These are phyloP conservation scores for Pythium dissotocum DNA, from an alignment of 352 stramenopile genomes.

Conservation along the genomic window DNA sequence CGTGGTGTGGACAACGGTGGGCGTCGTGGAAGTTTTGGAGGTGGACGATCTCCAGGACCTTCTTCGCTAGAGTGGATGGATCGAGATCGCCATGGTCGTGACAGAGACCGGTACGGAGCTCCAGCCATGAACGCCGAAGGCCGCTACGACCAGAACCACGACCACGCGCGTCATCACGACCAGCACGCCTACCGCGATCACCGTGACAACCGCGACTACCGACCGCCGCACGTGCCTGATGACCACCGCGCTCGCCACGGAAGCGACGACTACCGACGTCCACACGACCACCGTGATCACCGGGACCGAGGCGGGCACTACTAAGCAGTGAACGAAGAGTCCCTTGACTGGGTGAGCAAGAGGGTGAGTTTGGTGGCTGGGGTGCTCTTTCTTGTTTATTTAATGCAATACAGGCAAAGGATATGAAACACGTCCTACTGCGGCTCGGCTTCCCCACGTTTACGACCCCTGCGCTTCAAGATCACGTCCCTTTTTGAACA, in stretches of 20 bases:
- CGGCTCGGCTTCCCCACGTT: not conserved
- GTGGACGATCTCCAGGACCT: slow-evolving; percentile 6
- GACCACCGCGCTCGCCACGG: not conserved
- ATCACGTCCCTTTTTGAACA: slow-evolving; percentile 79
- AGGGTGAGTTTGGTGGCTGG: not conserved
- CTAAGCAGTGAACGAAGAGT: not conserved
- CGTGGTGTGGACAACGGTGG: too few relatives aligned
- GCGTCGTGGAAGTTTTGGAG: not conserved
- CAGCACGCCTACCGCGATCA: not conserved
- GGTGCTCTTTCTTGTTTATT: slow-evolving; percentile 3
- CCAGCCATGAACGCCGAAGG: not conserved
- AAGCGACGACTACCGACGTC: not conserved
- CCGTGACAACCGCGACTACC: slow-evolving; percentile 6
- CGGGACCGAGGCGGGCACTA: not conserved
- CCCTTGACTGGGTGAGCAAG: not conserved
- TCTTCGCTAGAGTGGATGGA: not conserved
- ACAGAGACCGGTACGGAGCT: slow-evolving; percentile 1
- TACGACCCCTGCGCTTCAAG: slow-evolving; percentile 34
- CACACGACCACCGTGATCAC: slow-evolving; percentile 5
- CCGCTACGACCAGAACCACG: not conserved
- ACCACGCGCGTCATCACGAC: slow-evolving; percentile 5
- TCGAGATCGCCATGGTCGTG: slow-evolving; percentile 11
- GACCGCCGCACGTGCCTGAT: not conserved
- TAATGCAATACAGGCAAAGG: slow-evolving; percentile 3
- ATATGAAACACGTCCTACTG: not conserved